Percentiles rank a stretch among this genome's conserved stretches.
These are phyloP conservation scores for Botrytis squamosa DNA, from an alignment of 2,329 filamentous ascomycete genomes.

Conservation along the genomic window DNA sequence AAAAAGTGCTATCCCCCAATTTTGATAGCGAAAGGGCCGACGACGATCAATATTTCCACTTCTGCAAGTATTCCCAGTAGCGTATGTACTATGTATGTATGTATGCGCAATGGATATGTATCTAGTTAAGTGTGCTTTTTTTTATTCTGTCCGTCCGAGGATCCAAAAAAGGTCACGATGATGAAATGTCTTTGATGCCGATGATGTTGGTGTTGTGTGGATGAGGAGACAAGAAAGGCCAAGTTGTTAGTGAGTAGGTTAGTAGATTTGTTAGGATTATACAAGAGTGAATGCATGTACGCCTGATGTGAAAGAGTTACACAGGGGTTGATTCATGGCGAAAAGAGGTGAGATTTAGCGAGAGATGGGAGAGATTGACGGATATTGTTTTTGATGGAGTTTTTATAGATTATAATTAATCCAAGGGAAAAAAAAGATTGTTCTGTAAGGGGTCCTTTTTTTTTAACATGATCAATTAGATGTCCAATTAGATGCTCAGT, in stretches of 20 bases:
- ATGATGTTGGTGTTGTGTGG: background rate
- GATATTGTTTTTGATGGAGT: background rate
- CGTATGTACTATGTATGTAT: background rate
- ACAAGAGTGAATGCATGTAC: background rate
- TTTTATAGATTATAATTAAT: background rate
- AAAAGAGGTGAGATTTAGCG: background rate
- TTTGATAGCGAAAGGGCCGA: constrained; percentile 4
- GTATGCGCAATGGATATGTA: background rate
- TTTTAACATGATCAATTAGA: background rate
- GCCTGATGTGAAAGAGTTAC: background rate
- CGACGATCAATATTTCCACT: constrained; percentile 12
- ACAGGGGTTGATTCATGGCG: background rate
- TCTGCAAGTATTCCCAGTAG: constrained; percentile 1
- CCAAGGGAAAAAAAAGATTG: background rate
- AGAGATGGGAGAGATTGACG: background rate
- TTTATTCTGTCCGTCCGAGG: background rate
- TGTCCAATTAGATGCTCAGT: background rate
- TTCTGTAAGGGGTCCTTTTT: background rate
- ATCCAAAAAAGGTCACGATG: background rate
- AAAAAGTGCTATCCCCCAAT: background rate
- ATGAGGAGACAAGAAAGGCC: background rate
- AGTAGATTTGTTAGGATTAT: background rate
- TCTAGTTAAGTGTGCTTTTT: background rate
- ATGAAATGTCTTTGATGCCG: background rate
- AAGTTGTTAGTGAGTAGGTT: background rate